phyloP scores from a whole-genome alignment of 495 filamentous ascomycete genomes.

The Hypomontagnella monticulosa region DNA sequence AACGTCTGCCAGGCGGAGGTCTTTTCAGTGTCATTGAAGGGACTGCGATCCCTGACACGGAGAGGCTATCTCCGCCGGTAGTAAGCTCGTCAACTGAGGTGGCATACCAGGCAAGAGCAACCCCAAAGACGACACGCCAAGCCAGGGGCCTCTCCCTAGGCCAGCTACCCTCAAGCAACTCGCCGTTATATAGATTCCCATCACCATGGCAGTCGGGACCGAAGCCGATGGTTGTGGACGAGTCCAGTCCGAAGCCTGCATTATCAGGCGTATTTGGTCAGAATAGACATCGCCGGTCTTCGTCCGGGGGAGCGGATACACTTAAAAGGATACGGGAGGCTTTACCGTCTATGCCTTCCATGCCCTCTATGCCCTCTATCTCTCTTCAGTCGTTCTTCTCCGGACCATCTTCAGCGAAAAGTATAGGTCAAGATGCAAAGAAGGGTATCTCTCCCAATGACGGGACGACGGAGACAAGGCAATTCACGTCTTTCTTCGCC shows the following conservation, averaged over 20 bases:
- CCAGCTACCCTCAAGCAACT: conserved; percentile 40
- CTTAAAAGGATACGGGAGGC: conserved; percentile 59
- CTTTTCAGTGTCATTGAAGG: conserved; percentile 55
- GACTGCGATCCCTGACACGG: conserved; percentile 15
- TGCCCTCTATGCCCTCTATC: conserved; percentile 56
- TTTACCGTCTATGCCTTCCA: conserved; percentile 58
- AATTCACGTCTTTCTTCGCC: conserved; percentile 33
- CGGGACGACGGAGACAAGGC: conserved; percentile 42
- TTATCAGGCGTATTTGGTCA: conserved; percentile 52
- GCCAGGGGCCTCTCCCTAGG: conserved; percentile 46
- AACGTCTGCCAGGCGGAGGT: conserved; percentile 62
- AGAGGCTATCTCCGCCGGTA: conserved; percentile 7
- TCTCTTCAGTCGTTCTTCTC: conserved; percentile 64
- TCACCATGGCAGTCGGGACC: conserved; percentile 64
- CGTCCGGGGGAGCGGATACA: conserved; percentile 56
- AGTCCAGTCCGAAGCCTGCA: conserved; percentile 44
- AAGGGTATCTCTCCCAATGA: conserved; percentile 15
- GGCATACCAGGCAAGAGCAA: conserved; percentile 12
- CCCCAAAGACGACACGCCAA: conserved; percentile 31
- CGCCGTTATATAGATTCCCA: conserved; percentile 46
- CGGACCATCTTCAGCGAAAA: conserved; percentile 40
- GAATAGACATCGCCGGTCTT: conserved; percentile 48
- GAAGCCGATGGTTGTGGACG: conserved; percentile 52
- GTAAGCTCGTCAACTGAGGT: conserved; percentile 15
- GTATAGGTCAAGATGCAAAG: conserved; percentile 30